A percentile compares a stretch with the other conserved stretches of the same genome.
Evolutionary conservation across 139 green algal genomes (phyloP).

Genomic region (Ettlia oleoabundans): DNA sequence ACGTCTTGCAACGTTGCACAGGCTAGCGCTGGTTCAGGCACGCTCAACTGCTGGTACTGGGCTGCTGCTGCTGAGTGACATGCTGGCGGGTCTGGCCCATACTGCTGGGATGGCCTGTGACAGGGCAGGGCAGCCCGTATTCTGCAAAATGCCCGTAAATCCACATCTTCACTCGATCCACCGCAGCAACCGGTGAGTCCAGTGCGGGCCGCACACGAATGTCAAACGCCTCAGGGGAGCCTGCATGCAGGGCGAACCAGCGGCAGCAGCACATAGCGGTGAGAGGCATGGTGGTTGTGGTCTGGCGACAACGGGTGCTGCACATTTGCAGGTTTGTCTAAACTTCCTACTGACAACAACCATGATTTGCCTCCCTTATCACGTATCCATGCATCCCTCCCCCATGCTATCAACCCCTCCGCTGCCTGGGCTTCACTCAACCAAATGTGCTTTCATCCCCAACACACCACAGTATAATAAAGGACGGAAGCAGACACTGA

Average conservation of each 20-base stretch:
- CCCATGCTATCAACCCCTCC: no score
- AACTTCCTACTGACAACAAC: no score
- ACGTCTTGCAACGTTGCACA: no score
- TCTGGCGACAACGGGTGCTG: background rate
- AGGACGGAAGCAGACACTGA: no score
- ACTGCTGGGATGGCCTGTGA: conserved; percentile 68
- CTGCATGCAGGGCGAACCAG: no score
- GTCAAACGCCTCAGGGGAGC: conserved; percentile 77
- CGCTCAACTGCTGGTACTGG: background rate
- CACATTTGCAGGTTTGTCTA: no score
- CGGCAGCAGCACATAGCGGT: background rate
- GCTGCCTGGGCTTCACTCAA: no score
- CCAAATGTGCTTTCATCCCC: no score
- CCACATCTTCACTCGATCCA: conserved; percentile 92
- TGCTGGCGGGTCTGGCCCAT: background rate
- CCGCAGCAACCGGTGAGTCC: conserved; percentile 69
- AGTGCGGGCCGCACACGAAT: conserved; percentile 86
- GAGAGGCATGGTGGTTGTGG: background rate
- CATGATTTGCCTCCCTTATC: no score
- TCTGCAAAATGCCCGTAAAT: conserved; percentile 87
- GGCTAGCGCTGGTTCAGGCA: no score
- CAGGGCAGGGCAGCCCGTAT: conserved; percentile 90
- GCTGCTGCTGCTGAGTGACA: background rate
- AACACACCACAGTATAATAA: no score
- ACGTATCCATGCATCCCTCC: no score